Base-by-base conservation (phyloP, 2,329 filamentous ascomycete genomes). In the Pestalotiopsis fici region DNA sequence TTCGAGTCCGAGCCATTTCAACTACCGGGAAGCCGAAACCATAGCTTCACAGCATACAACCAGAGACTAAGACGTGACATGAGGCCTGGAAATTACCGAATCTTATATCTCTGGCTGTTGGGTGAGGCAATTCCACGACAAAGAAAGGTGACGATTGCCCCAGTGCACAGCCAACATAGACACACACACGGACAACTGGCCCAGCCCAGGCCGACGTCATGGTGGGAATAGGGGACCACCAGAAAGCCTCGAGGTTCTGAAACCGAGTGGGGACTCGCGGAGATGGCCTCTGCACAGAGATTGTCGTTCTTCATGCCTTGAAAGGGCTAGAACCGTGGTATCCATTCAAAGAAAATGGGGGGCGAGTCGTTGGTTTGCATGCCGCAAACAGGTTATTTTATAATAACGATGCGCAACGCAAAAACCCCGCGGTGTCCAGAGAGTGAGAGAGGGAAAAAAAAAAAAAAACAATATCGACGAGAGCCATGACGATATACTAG, bases 181-280 rank as follows among this genome's bases (percentile, higher is more conserved):
- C 43, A 43, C 43, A 50, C 15, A 47, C 15, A 50, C 18, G 18
- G 18, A n/a, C 43, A 18, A n/a, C 7, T 50, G 6, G 18, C 18
- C 21, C 21, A n/a, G 27, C 11, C 55, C 55, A 27, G 37, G 59
- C 31, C 59, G 59, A 62, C 59, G 59, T 62, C 59, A 62, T 62
- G 31, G 59, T 37, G 28, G 28, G 28, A 37, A 31, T 21, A 60
- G 31, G 25, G 57, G 28, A 60, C 59, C 59, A 47, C 37, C 21
- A 35, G 35, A 31, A 23, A 25, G 59, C 59, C 61, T 55, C 18
- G 25, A 28, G 39, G 25, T 28, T 64, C 61, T 64, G 61, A 64
- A 64, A 64, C 61, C 9, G 27, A 18, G 61, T 64, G 61, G 61
- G 54, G 61, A 63, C 31, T 35, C 4, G 31, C 11, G 13, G 25